phyloP scores from a whole-genome alignment of 2,329 filamentous ascomycete genomes.

The Onygena corvina region DNA sequence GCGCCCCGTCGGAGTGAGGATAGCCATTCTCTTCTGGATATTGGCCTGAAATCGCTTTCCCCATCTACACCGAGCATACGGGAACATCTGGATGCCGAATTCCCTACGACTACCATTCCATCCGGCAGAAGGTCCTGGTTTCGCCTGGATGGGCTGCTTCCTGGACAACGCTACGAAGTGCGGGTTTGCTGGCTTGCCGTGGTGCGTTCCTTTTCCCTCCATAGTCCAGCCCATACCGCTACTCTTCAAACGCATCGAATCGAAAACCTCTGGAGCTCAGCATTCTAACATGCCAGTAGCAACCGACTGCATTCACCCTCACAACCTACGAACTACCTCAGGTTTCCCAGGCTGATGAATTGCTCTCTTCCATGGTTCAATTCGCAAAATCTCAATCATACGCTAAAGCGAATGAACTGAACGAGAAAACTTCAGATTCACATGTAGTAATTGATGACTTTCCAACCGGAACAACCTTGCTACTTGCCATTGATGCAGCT shows the following conservation, averaged over 20 bases:
- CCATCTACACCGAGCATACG: conserved; percentile 46
- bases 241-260: neutral
- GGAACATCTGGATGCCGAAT: conserved; percentile 54
- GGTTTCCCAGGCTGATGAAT: conserved; percentile 49
- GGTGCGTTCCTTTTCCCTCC: conserved; percentile 43
- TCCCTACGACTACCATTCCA: conserved; percentile 45
- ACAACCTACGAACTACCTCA: conserved; percentile 50
- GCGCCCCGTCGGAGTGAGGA: conserved; percentile 54
- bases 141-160: conserved; percentile 56
- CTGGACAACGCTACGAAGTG: conserved; percentile 72
- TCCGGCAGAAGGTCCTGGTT: conserved; percentile 63
- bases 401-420: conserved; percentile 17
- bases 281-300: conserved; percentile 39
- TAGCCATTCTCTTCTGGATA: conserved; percentile 44
- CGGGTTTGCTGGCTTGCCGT: conserved; percentile 88
- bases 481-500: conserved; percentile 61
- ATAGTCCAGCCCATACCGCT: neutral
- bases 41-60: conserved; percentile 55
- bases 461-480: conserved; percentile 42
- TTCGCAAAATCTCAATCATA: conserved; percentile 46
- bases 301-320: conserved; percentile 71
- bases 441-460: neutral
- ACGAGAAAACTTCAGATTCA: conserved; percentile 11
- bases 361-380: conserved; percentile 52
- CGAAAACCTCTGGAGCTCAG: neutral